Percentiles rank a stretch among this genome's conserved stretches.
These are phyloP conservation scores for Botryotinia convoluta DNA, from an alignment of 2,329 filamentous ascomycete genomes.

Conservation along the genomic window DNA sequence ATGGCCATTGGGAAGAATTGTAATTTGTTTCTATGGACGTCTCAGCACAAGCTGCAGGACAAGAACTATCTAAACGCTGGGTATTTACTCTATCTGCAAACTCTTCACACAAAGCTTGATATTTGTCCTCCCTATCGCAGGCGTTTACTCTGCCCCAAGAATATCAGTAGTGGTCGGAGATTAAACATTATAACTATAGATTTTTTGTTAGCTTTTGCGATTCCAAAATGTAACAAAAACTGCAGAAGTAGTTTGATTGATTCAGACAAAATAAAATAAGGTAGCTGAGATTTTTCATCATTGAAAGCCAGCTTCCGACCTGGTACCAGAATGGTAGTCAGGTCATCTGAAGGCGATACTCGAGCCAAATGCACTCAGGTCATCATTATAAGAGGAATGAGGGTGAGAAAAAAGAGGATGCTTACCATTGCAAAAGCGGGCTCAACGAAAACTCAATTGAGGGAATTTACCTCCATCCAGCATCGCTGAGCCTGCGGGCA, in stretches of 20 bases:
- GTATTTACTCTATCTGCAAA: slow-evolving; percentile 81
- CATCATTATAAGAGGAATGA: slow-evolving; percentile 65
- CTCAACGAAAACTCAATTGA: slow-evolving; percentile 38
- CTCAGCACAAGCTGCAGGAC: slow-evolving; percentile 39
- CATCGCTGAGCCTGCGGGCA: slow-evolving; percentile 78
- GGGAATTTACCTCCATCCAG: slow-evolving; percentile 86
- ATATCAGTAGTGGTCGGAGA: slow-evolving; percentile 9
- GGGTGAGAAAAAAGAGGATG: slow-evolving; percentile 35
- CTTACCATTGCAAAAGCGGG: slow-evolving; percentile 33
- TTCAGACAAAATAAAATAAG: slow-evolving; percentile 89
- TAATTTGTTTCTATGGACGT: slow-evolving; percentile 69
- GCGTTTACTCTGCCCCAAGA: slow-evolving; percentile 72
- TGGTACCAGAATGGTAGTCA: slow-evolving; percentile 74
- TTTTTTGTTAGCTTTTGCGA: slow-evolving; percentile 34
- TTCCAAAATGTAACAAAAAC: neutral
- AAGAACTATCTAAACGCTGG: slow-evolving; percentile 41
- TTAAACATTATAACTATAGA: neutral
- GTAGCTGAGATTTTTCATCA: slow-evolving; percentile 99
- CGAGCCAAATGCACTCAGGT: slow-evolving; percentile 99
- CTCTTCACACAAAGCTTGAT: slow-evolving; percentile 74
- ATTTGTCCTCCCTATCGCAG: slow-evolving; percentile 89
- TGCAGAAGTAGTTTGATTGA: slow-evolving; percentile 21
- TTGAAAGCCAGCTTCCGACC: slow-evolving; percentile 66
- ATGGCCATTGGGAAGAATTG: slow-evolving; percentile 91
- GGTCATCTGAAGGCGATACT: slow-evolving; percentile 71